Conservation (phyloP, 2,329 filamentous ascomycete species). For the Stagonosporopsis vannaccii region DNA sequence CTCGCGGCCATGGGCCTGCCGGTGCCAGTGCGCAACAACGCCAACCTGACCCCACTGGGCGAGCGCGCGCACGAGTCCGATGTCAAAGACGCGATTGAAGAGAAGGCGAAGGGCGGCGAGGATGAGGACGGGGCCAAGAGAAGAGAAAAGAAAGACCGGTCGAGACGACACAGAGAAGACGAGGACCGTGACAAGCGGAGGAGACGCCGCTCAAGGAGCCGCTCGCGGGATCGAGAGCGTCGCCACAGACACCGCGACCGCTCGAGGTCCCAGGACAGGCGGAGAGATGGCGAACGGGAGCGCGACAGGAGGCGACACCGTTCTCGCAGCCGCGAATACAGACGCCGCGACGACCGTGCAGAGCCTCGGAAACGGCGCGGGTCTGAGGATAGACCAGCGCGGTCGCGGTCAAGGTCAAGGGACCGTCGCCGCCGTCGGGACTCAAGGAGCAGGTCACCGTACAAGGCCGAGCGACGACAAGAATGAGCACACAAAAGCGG, state of each 20-base stretch:
- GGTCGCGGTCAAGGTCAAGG: constrained; percentile 14
- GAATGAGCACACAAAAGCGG: constrained; percentile 12
- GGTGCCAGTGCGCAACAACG: constrained; percentile 70
- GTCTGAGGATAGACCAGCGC: constrained; percentile 33
- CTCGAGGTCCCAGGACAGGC: constrained; percentile 40
- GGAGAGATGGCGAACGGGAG: constrained; percentile 34
- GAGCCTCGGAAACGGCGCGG: constrained; percentile 34
- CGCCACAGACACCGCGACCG: constrained; percentile 39
- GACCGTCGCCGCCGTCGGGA: constrained; percentile 25
- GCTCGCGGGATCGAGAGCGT: constrained; percentile 38
- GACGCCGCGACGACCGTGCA: constrained; percentile 32
- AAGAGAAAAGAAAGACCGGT: constrained; percentile 34
- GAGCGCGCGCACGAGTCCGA: constrained; percentile 60
- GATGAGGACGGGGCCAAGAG: constrained; percentile 27
- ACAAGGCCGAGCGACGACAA: constrained; percentile 18
- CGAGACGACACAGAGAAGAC: constrained; percentile 35
- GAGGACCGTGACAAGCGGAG: constrained; percentile 34
- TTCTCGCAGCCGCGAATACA: constrained; percentile 39
- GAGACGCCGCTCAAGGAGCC: constrained; percentile 36
- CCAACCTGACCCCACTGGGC: constrained; percentile 67
- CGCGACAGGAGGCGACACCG: constrained; percentile 42
- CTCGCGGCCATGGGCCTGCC: constrained; percentile 82
- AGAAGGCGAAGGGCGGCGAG: constrained; percentile 53
- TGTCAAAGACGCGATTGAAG: constrained; percentile 62
- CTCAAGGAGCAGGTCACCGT: constrained; percentile 32